Evolutionary conservation across 768 basidiomycete species (phyloP).

Genomic region (Mycena alexandri): DNA sequence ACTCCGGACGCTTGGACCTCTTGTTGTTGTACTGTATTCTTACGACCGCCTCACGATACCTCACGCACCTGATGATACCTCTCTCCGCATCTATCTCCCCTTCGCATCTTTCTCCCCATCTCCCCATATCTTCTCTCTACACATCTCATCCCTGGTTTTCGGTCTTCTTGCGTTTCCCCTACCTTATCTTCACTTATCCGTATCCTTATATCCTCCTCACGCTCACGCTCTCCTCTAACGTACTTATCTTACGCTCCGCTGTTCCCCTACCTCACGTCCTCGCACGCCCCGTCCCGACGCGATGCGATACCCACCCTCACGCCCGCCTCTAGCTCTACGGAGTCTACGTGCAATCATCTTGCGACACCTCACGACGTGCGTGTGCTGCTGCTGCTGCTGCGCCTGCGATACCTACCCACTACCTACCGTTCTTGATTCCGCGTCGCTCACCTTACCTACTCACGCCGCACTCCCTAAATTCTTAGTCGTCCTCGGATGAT

Average conservation of each 20-base stretch:
- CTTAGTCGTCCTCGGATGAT: background rate
- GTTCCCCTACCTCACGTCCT: background rate
- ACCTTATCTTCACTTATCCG: conserved; percentile 31
- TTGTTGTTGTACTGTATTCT: conserved; percentile 28
- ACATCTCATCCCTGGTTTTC: too few species aligned
- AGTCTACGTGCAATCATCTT: conserved; percentile 1
- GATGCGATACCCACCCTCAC: conserved; percentile 20
- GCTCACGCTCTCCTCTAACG: background rate
- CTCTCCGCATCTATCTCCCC: background rate
- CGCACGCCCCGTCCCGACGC: conserved; percentile 9
- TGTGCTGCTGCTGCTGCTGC: conserved; percentile 12
- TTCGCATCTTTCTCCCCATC: background rate
- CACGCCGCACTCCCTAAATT: background rate
- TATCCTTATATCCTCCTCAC: conserved; percentile 34
- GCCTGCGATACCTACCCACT: conserved; percentile 29
- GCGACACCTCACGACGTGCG: conserved; percentile 22
- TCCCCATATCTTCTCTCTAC: too few species aligned
- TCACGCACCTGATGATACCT: conserved; percentile 38
- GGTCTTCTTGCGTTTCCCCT: background rate
- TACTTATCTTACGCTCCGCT: conserved; percentile 2
- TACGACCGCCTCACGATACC: conserved; percentile 23
- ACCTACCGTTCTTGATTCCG: background rate
- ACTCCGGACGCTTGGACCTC: conserved; percentile 18
- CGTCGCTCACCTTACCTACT: background rate
- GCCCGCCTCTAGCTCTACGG: background rate